phyloP scores from a whole-genome alignment of 176 grass and related monocot species.

The Saccharum officinarum region DNA sequence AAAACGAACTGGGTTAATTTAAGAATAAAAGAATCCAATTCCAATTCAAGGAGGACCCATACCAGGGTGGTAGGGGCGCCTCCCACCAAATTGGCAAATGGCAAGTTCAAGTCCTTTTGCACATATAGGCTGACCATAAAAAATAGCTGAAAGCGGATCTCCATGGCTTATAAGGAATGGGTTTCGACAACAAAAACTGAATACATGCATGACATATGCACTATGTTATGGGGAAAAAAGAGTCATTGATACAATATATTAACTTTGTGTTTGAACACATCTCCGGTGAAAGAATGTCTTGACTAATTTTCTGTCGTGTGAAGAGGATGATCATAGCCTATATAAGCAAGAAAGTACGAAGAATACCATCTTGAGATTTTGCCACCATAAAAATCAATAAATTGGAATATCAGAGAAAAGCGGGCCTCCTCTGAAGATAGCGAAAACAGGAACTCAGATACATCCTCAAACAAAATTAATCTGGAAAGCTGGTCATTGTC shows the following conservation, averaged over 20 bases:
- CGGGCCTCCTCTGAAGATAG: constrained; percentile 80
- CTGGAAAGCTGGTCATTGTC: constrained; percentile 80
- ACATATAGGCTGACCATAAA: neutral
- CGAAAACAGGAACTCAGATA: constrained; percentile 84
- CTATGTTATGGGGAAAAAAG: neutral
- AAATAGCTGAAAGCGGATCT: neutral
- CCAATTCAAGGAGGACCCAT: neutral
- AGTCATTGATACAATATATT: neutral
- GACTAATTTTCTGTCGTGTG: constrained; percentile 3
- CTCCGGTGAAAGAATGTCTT: neutral
- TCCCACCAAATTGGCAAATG: neutral
- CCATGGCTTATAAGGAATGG: neutral
- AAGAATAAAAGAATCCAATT: neutral
- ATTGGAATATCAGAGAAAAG: constrained; percentile 91
- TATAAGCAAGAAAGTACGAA: neutral
- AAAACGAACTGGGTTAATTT: neutral
- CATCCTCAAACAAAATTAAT: constrained; percentile 95
- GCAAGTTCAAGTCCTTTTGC: neutral
- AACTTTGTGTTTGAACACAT: neutral
- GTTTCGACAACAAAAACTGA: neutral
- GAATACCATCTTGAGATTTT: constrained; percentile 87
- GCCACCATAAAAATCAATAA: constrained; percentile 95
- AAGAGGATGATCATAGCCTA: constrained; percentile 17
- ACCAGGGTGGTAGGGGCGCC: too few species aligned
- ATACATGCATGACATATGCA: neutral